Evolutionary conservation across 352 stramenopile species (phyloP), one percentile per base, ranked within the genome.

Genomic region (Pythium dissimile): DNA sequence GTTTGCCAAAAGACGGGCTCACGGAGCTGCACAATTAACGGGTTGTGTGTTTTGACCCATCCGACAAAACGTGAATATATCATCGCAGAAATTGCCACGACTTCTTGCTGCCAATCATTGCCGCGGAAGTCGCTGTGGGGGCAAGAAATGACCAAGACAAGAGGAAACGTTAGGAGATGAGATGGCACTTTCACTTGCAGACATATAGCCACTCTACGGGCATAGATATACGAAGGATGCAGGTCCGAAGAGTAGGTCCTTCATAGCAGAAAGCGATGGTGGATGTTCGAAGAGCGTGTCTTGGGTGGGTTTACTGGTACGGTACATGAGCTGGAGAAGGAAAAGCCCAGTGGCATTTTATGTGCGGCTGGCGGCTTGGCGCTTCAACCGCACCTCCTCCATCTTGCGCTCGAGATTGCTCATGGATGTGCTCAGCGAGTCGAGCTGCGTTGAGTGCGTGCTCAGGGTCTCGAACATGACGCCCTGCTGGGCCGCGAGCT

Each of bases 391-490:
- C 62, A 89, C 81, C 51, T 89, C 73, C 54, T 93, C 84, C 59
- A 93, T 84, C 41, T 77, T 79, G 57, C 85, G 75, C 51, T 93
- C 84, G 9, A 93, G 60, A 31, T 77, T 87, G 59, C 46, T 78
- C 79, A 93, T 89, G 24, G 79, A 89, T 46, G 83, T 62, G 35
- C 79, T 78, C 28, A 93, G 67, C 37, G 75, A 79, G 53, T 93
- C 82, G 37, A 93, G 71, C 44, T 93, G 84, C 59, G 73, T 73
- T 66, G 84, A 88, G 73, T 93, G 84, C 32, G 86, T 74, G n/a
- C 84, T 83, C 30, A 93, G 53, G 39, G 84, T 93, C 71, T 93
- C 84, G 41, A 93, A 93, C 84, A 93, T 93, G 16, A 93, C 84
- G 21, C 84, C 84, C 48, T 93, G 84, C 44, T 93, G 84, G 18